Base-by-base conservation (phyloP, 2,329 filamentous ascomycete species). In the Epichloe baconii region DNA sequence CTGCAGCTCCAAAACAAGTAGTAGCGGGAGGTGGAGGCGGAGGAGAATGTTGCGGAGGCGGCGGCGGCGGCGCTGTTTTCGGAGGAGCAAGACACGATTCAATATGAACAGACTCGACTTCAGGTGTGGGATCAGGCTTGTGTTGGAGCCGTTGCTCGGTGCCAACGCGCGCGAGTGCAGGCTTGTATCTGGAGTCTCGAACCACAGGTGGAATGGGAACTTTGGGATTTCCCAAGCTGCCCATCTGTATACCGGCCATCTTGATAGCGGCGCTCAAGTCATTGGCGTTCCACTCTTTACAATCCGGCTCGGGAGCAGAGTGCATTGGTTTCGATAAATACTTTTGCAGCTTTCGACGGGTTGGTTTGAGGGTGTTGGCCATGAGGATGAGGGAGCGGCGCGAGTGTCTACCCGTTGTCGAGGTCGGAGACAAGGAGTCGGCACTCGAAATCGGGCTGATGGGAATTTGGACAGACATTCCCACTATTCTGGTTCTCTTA, bases 261-360 rank as follows among this genome's bases (percentile, higher is more conserved):
- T 48, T 50, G 38, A 54, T 48, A 31, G 37, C 51, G 14, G 45
- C 42, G 46, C 52, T 48, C 43, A 56, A 26, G 37, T 55, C 53
- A 23, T 57, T 59, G 38, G 56, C 51, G 5, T 55, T 54, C 34
- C 62, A 62, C 44, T 64, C 57, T 52, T 58, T 55, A 31, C 60
- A 61, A 17, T 58, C 61, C 47, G 59, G 53, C 42, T 63, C 63
- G 37, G 56, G 46, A 35, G 54, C 57, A 35, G 58, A 55, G 17
- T 49, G 54, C 53, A 61, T 66, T 49, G 61, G 56, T 53, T 58
- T 60, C 5, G 62, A 55, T 44, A 61, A 61, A n/a, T 55, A 58
- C 51, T 63, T 67, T 41, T 62, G 62, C 15, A 67, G 58, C 52
- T 59, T 67, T 52, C 60, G 58, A 48, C 59, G 56, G 21, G 55